Evolutionary conservation across 495 filamentous ascomycete genomes (phyloP).

Genomic region (Jackrogersella multiformis): DNA sequence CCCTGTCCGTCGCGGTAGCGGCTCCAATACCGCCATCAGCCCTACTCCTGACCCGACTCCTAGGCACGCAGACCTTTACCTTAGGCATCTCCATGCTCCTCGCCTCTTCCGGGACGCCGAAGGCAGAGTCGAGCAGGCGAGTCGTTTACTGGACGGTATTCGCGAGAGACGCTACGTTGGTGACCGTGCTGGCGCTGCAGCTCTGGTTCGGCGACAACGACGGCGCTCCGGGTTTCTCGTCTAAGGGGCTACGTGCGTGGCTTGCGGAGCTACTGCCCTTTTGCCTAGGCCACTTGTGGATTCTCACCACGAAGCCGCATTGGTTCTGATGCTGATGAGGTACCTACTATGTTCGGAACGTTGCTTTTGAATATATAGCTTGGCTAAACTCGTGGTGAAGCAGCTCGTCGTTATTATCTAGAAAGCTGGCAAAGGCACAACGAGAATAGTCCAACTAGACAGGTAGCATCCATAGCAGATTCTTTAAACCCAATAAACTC

Average conservation of each 20-base stretch:
- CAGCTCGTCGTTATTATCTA: too few species aligned
- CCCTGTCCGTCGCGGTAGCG: slow-evolving; percentile 24
- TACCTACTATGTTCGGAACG: too few species aligned
- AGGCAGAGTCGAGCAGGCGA: slow-evolving; percentile 17
- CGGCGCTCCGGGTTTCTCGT: slow-evolving; percentile 20
- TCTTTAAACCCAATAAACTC: too few species aligned
- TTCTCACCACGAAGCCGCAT: slow-evolving; percentile 23
- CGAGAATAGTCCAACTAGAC: too few species aligned
- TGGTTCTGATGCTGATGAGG: slow-evolving; percentile 18
- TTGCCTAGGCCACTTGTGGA: slow-evolving; percentile 29
- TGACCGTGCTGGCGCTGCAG: slow-evolving; percentile 18
- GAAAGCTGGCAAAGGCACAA: too few species aligned
- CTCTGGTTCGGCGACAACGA: slow-evolving; percentile 28
- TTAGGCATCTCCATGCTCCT: slow-evolving; percentile 33
- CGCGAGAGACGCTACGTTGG: slow-evolving; percentile 27
- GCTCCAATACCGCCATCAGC: slow-evolving; percentile 14
- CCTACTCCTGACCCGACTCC: slow-evolving; percentile 24
- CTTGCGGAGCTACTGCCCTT: slow-evolving; percentile 30
- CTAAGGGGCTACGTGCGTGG: slow-evolving; percentile 19
- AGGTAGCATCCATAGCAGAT: too few species aligned
- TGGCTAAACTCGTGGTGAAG: too few species aligned
- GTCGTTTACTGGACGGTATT: slow-evolving; percentile 35
- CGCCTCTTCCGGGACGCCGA: slow-evolving; percentile 22
- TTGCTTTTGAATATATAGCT: too few species aligned
- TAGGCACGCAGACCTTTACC: slow-evolving; percentile 35